phyloP scores from a whole-genome alignment of 495 filamentous ascomycete genomes.

The Trypethelium eluteriae region DNA sequence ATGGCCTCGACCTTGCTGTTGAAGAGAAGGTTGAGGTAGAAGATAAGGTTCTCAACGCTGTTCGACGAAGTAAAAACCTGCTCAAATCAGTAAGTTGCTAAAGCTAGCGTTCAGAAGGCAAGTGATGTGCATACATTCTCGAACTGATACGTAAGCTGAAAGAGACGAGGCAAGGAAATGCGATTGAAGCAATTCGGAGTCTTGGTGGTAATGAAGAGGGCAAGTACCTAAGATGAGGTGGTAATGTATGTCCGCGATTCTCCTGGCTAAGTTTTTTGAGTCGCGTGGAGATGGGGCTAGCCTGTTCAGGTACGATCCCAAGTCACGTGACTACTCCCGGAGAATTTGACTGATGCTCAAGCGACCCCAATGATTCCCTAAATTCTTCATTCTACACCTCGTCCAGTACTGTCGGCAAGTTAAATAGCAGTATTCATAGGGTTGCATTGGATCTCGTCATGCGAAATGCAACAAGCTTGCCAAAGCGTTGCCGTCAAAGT shows the following conservation, averaged over 20 bases:
- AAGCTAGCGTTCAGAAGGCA: background rate
- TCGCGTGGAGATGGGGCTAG: background rate
- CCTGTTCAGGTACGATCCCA: background rate
- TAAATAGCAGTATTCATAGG: too few relatives aligned
- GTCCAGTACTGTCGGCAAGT: too few relatives aligned
- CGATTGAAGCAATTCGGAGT: background rate
- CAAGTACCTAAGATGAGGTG: background rate
- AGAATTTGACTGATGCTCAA: too few relatives aligned
- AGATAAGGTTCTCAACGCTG: constrained; percentile 1
- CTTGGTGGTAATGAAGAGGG: background rate
- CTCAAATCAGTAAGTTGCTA: background rate
- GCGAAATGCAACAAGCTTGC: too few relatives aligned
- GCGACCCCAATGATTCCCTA: too few relatives aligned
- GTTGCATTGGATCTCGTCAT: too few relatives aligned
- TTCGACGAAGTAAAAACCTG: constrained; percentile 6
- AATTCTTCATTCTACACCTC: too few relatives aligned
- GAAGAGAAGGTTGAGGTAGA: background rate
- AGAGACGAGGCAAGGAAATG: background rate
- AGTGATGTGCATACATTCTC: background rate
- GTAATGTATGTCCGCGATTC: background rate
- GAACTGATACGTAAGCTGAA: background rate
- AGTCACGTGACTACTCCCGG: too few relatives aligned
- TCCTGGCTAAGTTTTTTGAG: background rate
- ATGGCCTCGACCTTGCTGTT: background rate
- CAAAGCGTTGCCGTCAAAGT: too few relatives aligned